phyloP scores from a whole-genome alignment of 495 filamentous ascomycete genomes.

The Podospora tetraspora region DNA sequence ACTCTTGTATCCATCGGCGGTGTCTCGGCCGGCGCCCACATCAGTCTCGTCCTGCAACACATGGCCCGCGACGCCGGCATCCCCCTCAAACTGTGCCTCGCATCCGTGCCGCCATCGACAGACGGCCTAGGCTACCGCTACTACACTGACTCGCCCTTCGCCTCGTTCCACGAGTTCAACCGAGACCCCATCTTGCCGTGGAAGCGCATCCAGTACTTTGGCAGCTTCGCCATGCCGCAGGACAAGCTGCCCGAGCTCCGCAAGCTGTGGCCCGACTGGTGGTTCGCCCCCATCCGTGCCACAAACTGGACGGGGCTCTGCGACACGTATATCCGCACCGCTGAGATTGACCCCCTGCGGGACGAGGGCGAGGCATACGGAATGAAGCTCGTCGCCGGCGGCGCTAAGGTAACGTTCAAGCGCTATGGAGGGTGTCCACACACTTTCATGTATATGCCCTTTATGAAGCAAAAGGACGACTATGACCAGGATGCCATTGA shows the following conservation, averaged over 20 bases:
- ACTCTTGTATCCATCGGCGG: conserved; percentile 46
- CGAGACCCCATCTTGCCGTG: conserved; percentile 44
- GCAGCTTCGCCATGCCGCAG: conserved; percentile 27
- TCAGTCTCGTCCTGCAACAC: conserved; percentile 43
- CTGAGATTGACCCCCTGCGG: conserved; percentile 44
- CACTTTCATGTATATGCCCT: conserved; percentile 44
- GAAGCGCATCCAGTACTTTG: conserved; percentile 45
- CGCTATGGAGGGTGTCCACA: conserved; percentile 45
- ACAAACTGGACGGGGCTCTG: conserved; percentile 39
- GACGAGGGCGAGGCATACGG: conserved; percentile 53
- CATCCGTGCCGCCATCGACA: conserved; percentile 39
- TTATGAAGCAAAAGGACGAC: conserved; percentile 29
- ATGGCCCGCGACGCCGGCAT: conserved; percentile 45
- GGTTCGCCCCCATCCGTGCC: conserved; percentile 36
- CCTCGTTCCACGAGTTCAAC: conserved; percentile 41
- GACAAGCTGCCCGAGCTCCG: conserved; percentile 19
- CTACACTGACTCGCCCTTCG: conserved; percentile 41
- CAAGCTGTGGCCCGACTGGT: conserved; percentile 34
- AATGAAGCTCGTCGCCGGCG: conserved; percentile 40
- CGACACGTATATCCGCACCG: conserved; percentile 46
- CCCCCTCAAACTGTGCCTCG: conserved; percentile 38
- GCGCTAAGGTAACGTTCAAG: conserved; percentile 43
- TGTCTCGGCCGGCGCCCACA: conserved; percentile 46
- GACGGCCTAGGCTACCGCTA: conserved; percentile 35
- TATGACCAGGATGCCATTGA: conserved; percentile 32